Evolutionary conservation across 257 asterid species (phyloP).

Genomic region (Solanum sitiens): DNA sequence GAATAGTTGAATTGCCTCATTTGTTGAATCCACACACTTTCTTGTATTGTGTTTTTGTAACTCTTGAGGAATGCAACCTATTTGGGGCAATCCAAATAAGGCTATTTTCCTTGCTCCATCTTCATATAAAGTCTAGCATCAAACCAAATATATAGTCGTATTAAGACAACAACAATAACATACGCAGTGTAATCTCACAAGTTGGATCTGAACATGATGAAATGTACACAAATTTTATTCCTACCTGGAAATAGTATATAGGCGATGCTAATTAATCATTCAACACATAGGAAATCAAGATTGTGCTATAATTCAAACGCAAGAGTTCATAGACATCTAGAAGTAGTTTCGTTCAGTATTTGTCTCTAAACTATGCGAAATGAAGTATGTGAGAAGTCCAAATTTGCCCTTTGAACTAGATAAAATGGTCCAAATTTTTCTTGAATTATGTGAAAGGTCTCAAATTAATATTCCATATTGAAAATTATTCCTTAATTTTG

Average conservation of each 20-base stretch:
- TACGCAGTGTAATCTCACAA: rapidly evolving
- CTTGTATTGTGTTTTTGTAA: conserved; percentile 4
- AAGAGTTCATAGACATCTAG: not conserved
- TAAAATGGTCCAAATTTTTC: not conserved
- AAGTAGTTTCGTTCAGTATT: not conserved
- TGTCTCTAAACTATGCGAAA: not conserved
- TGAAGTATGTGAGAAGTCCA: not conserved
- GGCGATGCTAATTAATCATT: not conserved
- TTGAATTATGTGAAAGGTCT: not conserved
- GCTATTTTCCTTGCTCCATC: conserved; percentile 46
- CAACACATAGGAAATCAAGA: not conserved
- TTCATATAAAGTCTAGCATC: conserved; percentile 20
- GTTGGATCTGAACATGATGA: too few species aligned
- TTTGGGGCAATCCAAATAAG: conserved; percentile 23
- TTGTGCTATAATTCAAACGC: not conserved
- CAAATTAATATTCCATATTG: not conserved
- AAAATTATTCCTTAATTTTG: not conserved
- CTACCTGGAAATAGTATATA: not conserved
- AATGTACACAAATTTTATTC: too few species aligned
- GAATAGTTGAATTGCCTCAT: conserved; percentile 12
- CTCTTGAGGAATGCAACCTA: conserved; percentile 37
- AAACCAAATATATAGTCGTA: not conserved
- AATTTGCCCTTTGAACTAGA: not conserved
- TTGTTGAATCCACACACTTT: conserved; percentile 28
- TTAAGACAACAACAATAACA: not conserved